phyloP scores from a whole-genome alignment of 768 basidiomycete species.

The Naganishia vaughanmartiniae region DNA sequence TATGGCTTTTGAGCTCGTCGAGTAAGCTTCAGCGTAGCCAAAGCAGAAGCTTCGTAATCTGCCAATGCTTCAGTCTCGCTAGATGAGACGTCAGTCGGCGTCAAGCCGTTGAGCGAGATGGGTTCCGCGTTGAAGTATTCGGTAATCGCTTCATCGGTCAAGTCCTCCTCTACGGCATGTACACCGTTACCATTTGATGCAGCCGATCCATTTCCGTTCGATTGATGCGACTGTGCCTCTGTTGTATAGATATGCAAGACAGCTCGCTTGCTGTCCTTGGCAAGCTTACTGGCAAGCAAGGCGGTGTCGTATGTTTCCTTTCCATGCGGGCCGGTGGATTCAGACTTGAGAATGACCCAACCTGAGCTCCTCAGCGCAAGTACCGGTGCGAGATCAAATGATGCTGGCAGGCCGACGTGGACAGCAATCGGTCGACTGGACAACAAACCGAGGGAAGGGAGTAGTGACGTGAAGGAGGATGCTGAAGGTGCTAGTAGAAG shows the following conservation, averaged over 20 bases:
- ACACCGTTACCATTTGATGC: conserved; percentile 31
- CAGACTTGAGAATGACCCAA: conserved; percentile 77
- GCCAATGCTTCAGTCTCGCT: conserved; percentile 37
- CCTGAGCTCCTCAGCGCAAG: conserved; percentile 74
- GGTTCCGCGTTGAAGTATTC: conserved; percentile 33
- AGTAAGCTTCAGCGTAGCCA: conserved; percentile 64
- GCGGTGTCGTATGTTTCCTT: conserved; percentile 89
- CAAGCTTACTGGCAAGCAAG: conserved; percentile 76
- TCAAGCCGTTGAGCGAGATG: conserved; percentile 16
- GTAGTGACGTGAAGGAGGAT: conserved; percentile 28
- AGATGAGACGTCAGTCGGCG: conserved; percentile 25
- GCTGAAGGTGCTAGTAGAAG: conserved; percentile 30
- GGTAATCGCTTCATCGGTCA: conserved; percentile 36
- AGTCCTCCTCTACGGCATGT: conserved; percentile 41
- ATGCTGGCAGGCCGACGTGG: conserved; percentile 30
- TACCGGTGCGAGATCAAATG: conserved; percentile 50
- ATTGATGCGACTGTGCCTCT: conserved; percentile 28
- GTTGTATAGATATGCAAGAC: conserved; percentile 30
- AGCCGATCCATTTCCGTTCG: conserved; percentile 25
- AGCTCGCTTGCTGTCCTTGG: conserved; percentile 54
- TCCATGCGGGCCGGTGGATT: conserved; percentile 53
- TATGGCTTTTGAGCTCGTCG: conserved; percentile 65
- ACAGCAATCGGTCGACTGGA: conserved; percentile 32
- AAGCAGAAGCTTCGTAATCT: conserved; percentile 67
- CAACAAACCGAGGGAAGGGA: conserved; percentile 34